Evolutionary conservation across 73 alveolate species (phyloP), one percentile per base, ranked within the genome.

Genomic region (Symbiodinium pilosum): DNA sequence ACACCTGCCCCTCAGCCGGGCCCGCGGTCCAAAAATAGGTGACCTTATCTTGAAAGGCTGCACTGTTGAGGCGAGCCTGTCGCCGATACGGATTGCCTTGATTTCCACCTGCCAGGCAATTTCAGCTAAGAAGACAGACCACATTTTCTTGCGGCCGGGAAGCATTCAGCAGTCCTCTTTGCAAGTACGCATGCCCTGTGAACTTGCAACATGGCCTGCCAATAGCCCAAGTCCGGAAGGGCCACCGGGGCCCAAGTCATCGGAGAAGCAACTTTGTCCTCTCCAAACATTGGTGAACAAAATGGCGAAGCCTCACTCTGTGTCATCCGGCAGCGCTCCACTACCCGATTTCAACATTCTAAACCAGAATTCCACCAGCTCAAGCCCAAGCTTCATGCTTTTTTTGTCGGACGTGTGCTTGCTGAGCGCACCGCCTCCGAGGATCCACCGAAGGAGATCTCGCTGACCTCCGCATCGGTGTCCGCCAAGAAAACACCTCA

Each of bases 401-500:
- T n/a, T n/a, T n/a, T n/a, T n/a, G n/a, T n/a, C n/a, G n/a, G n/a
- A n/a, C n/a, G n/a, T n/a, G n/a, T n/a, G n/a, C n/a, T n/a, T n/a
- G n/a, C n/a, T n/a, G n/a, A n/a, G n/a, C n/a, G n/a, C n/a, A n/a
- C 73, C 34, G 81, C 81, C 81, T 64, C 81, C 39, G 97, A 91
- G 77, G 81, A 38, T 7, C 97, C 97, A 24, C 97, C 97, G 18
- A 91, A 91, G 89, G 97, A 91, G 81, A 91, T 91, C 88, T 91
- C 97, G 77, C 97, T 91, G 97, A 91, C 81, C 97, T 91, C 97
- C 52, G 77, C 97, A 41, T 91, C 97, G n/a, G 89, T 91, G 54
- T 91, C 97, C 2, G 97, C 97, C 47, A 91, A 83, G 88, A 91
- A 91, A 38, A 91, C 97, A 56, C 97, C 97, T 91, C 24, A 21